Evolutionary conservation across 352 stramenopile species (phyloP), one percentile per base, ranked within the genome.

Genomic region (Phytophthora chlamydospora): DNA sequence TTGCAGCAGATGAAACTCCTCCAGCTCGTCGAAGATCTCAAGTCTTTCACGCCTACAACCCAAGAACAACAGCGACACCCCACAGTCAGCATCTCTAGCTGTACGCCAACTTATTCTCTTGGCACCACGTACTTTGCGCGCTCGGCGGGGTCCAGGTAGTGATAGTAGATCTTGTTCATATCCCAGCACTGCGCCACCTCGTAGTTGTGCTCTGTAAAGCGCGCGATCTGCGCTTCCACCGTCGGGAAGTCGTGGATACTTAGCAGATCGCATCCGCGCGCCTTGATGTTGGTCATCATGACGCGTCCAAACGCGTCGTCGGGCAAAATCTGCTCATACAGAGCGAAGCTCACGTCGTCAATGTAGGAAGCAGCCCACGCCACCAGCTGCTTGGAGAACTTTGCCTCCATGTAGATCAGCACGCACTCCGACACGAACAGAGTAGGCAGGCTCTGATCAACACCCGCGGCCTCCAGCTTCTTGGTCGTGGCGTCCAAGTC

Each of bases 91-190:
- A 38, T 35, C 17, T 32, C 4, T 9, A 12, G 17, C 9, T 6
- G 19, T 6, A 43, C 13, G 9, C 12, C 14, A 33, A 40, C 21
- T 3, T 24, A 53, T 14, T 11, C 8, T 12, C 8, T 5, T 14
- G n/a, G 39, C 16, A 61, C 12, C 5, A 68, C 85, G 45, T 81
- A 91, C 85, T 87, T 79, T 16, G 58, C 48, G 16, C 85, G 85
- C 52, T 97, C 88, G 8, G 49, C 41, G 1, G 75, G 59, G 45
- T 91, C 71, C 16, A 98, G 57, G 62, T 79, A 96, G 34, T 96
- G 81, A 60, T 97, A 97, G 71, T 97, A 97, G 21, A 98, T 78
- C 53, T 94, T 75, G 77, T 97, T 95, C 90, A 97, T 97, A 74
- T 97, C 86, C 73, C 80, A 89, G 56, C 87, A 91, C 56, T 95